A percentile compares a stretch with the other conserved stretches of the same genome.
Evolutionary conservation across 495 filamentous ascomycete genomes (phyloP).

Genomic region (Penicillium paxilli): DNA sequence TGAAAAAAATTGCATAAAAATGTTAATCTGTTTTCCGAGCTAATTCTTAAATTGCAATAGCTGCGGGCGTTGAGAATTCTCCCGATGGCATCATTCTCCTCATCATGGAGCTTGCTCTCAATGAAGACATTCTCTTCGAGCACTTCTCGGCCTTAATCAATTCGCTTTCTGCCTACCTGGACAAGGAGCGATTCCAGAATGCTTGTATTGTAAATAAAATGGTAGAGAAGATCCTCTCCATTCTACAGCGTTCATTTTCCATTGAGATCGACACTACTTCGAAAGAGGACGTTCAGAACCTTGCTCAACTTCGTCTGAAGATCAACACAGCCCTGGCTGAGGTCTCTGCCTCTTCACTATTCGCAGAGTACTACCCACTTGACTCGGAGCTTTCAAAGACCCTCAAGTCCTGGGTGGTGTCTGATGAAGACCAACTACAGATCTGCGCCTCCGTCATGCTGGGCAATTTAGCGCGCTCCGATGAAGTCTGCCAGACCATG

Average conservation of each 20-base stretch:
- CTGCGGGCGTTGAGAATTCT: conserved; percentile 37
- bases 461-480: conserved; percentile 75
- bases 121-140: conserved; percentile 21
- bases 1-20: not conserved
- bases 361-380: conserved; percentile 51
- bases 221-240: conserved; percentile 30
- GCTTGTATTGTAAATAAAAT: conserved; percentile 37
- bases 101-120: conserved; percentile 32
- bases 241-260: conserved; percentile 33
- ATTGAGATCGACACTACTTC: conserved; percentile 28
- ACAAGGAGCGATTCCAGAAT: conserved; percentile 42
- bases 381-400: conserved; percentile 48
- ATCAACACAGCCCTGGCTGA: conserved; percentile 63
- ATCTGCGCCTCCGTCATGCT: conserved; percentile 74
- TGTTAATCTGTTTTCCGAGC: not conserved
- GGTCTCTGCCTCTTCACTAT: conserved; percentile 58
- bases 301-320: conserved; percentile 54
- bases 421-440: conserved; percentile 57
- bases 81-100: conserved; percentile 43
- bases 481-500: conserved; percentile 59
- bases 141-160: conserved; percentile 37
- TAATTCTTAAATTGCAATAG: conserved; percentile 2
- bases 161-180: conserved; percentile 34
- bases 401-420: conserved; percentile 55
- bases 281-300: conserved; percentile 48